Conservation (phyloP, 2,329 filamentous ascomycete genomes). For the Ophidiomyces ophidiicola region DNA sequence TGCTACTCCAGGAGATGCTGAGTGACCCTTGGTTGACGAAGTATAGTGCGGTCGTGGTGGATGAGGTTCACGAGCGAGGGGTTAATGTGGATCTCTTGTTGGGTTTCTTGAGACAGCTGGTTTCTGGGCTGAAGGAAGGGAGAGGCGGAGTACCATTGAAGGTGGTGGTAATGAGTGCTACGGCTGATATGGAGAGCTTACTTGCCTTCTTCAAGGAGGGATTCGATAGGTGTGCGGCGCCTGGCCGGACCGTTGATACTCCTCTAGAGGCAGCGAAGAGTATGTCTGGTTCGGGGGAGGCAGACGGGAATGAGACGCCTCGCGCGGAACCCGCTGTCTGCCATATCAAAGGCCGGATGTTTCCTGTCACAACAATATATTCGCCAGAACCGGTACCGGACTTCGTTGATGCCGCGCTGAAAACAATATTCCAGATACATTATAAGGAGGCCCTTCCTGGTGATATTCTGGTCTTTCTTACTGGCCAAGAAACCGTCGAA, state of each 20-base stretch:
- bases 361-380: conserved; percentile 67
- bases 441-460: conserved; percentile 80
- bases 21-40: conserved; percentile 67
- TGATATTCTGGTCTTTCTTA: conserved; percentile 83
- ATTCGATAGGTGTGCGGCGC: conserved; percentile 5
- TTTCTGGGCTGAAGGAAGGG: conserved; percentile 46
- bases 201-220: conserved; percentile 55
- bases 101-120: conserved; percentile 72
- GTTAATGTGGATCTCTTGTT: conserved; percentile 85
- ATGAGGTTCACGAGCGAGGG: conserved; percentile 93
- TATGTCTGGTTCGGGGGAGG: conserved; percentile 5
- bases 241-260: neutral
- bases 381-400: conserved; percentile 63
- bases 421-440: conserved; percentile 76
- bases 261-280: neutral
- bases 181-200: conserved; percentile 72
- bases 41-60: conserved; percentile 84
- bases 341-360: conserved; percentile 76
- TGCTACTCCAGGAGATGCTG: conserved; percentile 86
- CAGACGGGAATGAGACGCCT: neutral
- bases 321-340: conserved; percentile 36
- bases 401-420: conserved; percentile 68
- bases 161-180: conserved; percentile 93
- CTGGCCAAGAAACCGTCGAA: conserved; percentile 87
- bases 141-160: conserved; percentile 67